Evolutionary conservation across 2,329 filamentous ascomycete genomes (phyloP).

Genomic region (Monosporascus sp.): DNA sequence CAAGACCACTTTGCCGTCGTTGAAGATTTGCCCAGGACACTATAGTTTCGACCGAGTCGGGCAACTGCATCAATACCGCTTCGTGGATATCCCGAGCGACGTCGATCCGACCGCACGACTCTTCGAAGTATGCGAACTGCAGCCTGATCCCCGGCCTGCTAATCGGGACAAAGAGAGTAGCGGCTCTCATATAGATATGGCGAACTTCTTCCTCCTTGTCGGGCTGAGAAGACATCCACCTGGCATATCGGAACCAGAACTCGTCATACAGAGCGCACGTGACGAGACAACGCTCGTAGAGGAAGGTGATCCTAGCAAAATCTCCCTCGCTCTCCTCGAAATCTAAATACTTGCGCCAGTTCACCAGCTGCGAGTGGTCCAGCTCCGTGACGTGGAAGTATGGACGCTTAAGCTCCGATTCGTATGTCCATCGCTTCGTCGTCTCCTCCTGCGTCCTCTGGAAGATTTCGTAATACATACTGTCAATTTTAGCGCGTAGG

Average conservation of each 20-base stretch:
- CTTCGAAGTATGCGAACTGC: slow-evolving; percentile 93
- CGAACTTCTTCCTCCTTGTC: slow-evolving; percentile 85
- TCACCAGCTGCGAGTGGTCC: slow-evolving; percentile 75
- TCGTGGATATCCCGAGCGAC: slow-evolving; percentile 81
- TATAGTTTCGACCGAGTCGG: slow-evolving; percentile 82
- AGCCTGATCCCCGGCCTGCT: slow-evolving; percentile 77
- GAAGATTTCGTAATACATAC: slow-evolving; percentile 75
- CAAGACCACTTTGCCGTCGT: slow-evolving; percentile 75
- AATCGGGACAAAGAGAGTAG: slow-evolving; percentile 80
- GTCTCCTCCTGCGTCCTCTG: slow-evolving; percentile 79
- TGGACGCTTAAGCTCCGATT: slow-evolving; percentile 88
- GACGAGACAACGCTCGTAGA: slow-evolving; percentile 92
- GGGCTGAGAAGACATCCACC: slow-evolving; percentile 83
- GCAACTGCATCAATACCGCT: slow-evolving; percentile 69
- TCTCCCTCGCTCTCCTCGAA: slow-evolving; percentile 87
- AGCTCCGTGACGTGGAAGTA: slow-evolving; percentile 97
- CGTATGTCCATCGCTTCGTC: slow-evolving; percentile 89
- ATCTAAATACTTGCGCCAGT: slow-evolving; percentile 95
- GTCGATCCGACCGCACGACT: slow-evolving; percentile 70
- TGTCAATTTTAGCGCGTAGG: slow-evolving; percentile 73
- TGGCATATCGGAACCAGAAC: slow-evolving; percentile 94
- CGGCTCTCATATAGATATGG: slow-evolving; percentile 85
- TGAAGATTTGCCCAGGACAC: slow-evolving; percentile 82
- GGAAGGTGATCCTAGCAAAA: slow-evolving; percentile 66
- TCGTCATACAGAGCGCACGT: slow-evolving; percentile 94